Evolutionary conservation across 352 stramenopile species (phyloP), one percentile per base, ranked within the genome.

Genomic region (Discostella stelligera): DNA sequence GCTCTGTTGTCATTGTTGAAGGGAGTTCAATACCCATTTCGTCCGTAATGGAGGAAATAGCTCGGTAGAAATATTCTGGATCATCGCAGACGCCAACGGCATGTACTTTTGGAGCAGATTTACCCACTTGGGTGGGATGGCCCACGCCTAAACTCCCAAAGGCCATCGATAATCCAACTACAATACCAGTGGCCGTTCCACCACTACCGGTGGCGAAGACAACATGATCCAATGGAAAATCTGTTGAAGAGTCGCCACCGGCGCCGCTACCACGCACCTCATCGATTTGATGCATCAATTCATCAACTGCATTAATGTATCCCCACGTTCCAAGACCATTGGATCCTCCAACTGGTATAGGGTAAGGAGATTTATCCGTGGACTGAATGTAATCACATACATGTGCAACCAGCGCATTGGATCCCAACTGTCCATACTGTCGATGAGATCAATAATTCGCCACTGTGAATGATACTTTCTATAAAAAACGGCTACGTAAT

Each of bases 291-390:
- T 94, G 85, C 48, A 95, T 88, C 6, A 91, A 37, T 87, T 98
- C 95, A 58, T 97, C 89, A 10, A 97, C 93, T 7, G 87, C 94
- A 72, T 98, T 79, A 41, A 98, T 90, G 76, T 98, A 98, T 3
- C 95, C 95, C 94, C 94, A 98, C 46, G 90, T 97, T 27, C 95
- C 95, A 14, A 98, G 65, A 7, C 88, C 94, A 85, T 97, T 98
- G 74, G 93, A 97, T 3, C 95, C 95, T 21, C 88, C 85, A 18
- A 93, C 84, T n/a, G 84, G 85, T 77, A 93, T 80, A 18, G 65
- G 56, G 44, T 80, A 80, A 8, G 78, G 72, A 30, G 71, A 77
- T 44, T 76, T 73, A 10, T 62, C 27, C 16, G 60, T 70, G 11
- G 30, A 50, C 10, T 66, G 32, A 18, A 92, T 52, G 68, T 86